These are phyloP conservation scores for Agrostemma githago DNA, from an alignment of 148 eudicot genomes.

Conservation along the genomic window DNA sequence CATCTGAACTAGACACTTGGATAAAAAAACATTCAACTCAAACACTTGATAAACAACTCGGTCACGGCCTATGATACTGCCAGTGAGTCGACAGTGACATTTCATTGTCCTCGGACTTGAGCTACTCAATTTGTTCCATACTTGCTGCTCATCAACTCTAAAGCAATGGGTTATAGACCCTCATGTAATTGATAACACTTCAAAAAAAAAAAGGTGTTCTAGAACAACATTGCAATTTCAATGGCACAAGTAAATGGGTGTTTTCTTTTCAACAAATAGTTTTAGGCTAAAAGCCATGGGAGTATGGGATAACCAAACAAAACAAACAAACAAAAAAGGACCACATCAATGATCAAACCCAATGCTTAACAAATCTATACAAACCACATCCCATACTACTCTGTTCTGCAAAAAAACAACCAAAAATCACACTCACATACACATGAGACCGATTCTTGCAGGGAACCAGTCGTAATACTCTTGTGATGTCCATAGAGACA, in stretches of 20 bases:
- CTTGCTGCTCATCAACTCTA: background rate
- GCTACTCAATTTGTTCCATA: background rate
- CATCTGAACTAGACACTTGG: background rate
- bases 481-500: background rate
- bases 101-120: background rate
- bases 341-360: background rate
- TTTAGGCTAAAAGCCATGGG: background rate
- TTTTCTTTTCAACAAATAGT: background rate
- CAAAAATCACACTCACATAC: background rate
- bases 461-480: background rate
- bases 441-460: background rate
- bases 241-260: background rate
- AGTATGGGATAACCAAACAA: background rate
- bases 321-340: background rate
- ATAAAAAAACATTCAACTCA: background rate
- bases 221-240: background rate
- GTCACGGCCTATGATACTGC: background rate
- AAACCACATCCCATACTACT: background rate
- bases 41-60: background rate
- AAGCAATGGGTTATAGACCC: no score
- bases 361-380: background rate
- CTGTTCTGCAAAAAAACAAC: background rate
- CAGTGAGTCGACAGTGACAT: background rate
- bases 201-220: background rate
- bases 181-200: background rate